phyloP scores from a whole-genome alignment of 2,329 filamentous ascomycete genomes.

The Aspergillus udagawae region DNA sequence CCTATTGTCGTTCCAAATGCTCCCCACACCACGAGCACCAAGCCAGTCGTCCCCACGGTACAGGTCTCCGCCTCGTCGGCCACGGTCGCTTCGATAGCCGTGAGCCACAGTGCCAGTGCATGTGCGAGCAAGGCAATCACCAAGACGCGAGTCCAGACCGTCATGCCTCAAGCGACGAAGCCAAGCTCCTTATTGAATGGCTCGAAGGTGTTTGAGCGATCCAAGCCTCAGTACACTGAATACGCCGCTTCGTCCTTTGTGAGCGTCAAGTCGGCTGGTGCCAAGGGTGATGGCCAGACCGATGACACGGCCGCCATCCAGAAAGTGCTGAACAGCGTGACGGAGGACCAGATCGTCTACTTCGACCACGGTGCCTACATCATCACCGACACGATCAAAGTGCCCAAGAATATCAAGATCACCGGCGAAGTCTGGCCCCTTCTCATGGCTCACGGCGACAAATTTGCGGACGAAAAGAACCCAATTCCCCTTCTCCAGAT shows the following conservation, averaged over 20 bases:
- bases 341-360: conserved; percentile 57
- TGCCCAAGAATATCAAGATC: conserved; percentile 75
- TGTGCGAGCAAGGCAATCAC: conserved; percentile 28
- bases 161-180: conserved; percentile 56
- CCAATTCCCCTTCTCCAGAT: conserved; percentile 84
- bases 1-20: not conserved
- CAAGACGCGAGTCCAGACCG: conserved; percentile 54
- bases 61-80: not conserved
- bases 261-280: conserved; percentile 76
- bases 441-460: conserved; percentile 73
- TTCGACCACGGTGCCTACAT: conserved; percentile 63
- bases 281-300: conserved; percentile 79
- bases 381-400: conserved; percentile 56
- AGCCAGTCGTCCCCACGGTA: not conserved
- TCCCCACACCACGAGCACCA: not conserved
- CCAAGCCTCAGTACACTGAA: conserved; percentile 82
- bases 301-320: conserved; percentile 88
- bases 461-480: conserved; percentile 70
- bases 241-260: conserved; percentile 67
- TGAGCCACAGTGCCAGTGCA: conserved; percentile 11
- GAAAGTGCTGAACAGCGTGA: conserved; percentile 65
- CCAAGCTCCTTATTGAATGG: conserved; percentile 62
- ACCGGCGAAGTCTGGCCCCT: conserved; percentile 89
- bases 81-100: conserved; percentile 5
- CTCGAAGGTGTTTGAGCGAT: conserved; percentile 69